Conservation (phyloP, 2,329 filamentous ascomycete genomes). For the Endocalyx cinctus region DNA sequence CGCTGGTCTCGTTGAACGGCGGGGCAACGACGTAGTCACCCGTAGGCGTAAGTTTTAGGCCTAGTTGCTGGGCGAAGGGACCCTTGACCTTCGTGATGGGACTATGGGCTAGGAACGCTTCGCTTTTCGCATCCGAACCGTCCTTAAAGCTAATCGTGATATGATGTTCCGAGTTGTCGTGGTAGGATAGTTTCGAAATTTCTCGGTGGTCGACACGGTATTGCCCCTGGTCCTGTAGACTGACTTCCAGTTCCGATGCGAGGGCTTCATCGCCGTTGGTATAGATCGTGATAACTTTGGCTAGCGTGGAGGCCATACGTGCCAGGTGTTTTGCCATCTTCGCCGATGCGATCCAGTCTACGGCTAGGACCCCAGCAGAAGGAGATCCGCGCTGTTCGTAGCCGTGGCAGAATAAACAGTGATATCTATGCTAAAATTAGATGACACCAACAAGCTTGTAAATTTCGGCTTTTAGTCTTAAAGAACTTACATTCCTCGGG, state of each 20-base stretch:
- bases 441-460: not conserved
- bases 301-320: conserved; percentile 5
- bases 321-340: conserved; percentile 5
- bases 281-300: conserved; percentile 13
- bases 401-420: conserved; percentile 56
- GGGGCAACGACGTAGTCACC: conserved; percentile 29
- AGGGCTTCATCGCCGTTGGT: conserved; percentile 11
- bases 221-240: conserved; percentile 29
- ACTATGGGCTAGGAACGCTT: conserved; percentile 35
- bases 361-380: conserved; percentile 6
- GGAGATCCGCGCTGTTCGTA: conserved; percentile 47
- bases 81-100: conserved; percentile 33
- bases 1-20: conserved; percentile 3
- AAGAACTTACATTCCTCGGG: conserved; percentile 38
- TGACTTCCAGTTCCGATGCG: conserved; percentile 1
- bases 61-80: conserved; percentile 37
- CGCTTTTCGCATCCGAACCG: conserved; percentile 24
- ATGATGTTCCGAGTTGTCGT: conserved; percentile 1
- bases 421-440: conserved; percentile 33
- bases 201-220: conserved; percentile 12
- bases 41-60: conserved; percentile 31
- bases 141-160: conserved; percentile 19
- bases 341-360: not conserved
- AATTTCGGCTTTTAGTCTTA: too few species aligned
- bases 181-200: conserved; percentile 4